Percentiles rank a stretch among this genome's conserved stretches.
These are phyloP conservation scores for Agarophyton chilense DNA, from an alignment of 23 red algal species.

Conservation along the genomic window DNA sequence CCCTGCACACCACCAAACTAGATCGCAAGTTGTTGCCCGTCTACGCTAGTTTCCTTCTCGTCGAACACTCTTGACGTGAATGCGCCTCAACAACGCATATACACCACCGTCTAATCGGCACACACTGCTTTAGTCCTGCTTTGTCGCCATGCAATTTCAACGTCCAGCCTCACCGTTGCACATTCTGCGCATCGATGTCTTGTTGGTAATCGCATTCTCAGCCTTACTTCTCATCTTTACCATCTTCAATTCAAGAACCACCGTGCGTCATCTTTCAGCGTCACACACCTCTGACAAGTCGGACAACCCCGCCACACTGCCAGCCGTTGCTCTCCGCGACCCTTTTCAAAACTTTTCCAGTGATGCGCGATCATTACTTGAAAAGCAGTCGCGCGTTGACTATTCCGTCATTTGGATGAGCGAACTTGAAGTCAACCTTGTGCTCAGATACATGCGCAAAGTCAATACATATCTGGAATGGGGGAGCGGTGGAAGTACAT, in stretches of 20 bases:
- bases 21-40: too few relatives aligned
- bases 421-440: conserved; percentile 13
- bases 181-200: not conserved
- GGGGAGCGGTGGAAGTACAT: conserved; percentile 63
- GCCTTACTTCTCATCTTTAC: not conserved
- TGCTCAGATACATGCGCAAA: conserved; percentile 35
- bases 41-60: too few relatives aligned
- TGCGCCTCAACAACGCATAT: too few relatives aligned
- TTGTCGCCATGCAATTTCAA: not conserved
- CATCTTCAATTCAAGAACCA: not conserved
- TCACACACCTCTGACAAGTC: not conserved
- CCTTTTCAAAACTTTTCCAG: not conserved
- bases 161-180: not conserved
- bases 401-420: conserved; percentile 45
- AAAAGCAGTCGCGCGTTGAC: not conserved
- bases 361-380: not conserved
- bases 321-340: not conserved
- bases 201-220: not conserved
- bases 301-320: not conserved
- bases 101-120: too few relatives aligned
- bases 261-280: not conserved
- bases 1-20: too few relatives aligned
- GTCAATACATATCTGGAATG: conserved; percentile 37
- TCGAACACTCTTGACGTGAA: too few relatives aligned
- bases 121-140: not conserved